Evolutionary conservation across 805 yeast species (phyloP).

Genomic region (Geotrichum ghanense): DNA sequence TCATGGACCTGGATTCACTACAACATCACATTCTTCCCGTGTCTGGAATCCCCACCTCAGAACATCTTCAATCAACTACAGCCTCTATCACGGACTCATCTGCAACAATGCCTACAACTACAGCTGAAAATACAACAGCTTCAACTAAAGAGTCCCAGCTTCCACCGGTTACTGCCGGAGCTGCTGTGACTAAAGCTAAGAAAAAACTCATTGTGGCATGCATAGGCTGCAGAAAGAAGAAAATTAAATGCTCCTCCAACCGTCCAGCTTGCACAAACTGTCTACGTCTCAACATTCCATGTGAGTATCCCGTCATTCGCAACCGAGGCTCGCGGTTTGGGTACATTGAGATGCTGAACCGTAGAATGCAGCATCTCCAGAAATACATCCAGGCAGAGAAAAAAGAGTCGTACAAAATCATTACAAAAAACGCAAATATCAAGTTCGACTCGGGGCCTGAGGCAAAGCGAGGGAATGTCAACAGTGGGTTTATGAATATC

Average conservation of each 20-base stretch:
- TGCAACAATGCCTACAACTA: too few species aligned
- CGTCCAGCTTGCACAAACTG: slow-evolving; percentile 28
- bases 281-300: slow-evolving; percentile 23
- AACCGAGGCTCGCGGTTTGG: slow-evolving; percentile 28
- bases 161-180: too few species aligned
- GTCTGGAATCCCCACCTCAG: too few species aligned
- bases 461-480: not conserved
- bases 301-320: slow-evolving; percentile 26
- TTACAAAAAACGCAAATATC: not conserved
- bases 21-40: too few species aligned
- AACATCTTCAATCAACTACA: too few species aligned
- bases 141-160: too few species aligned
- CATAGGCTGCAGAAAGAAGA: slow-evolving; percentile 25
- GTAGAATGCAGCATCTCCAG: slow-evolving; percentile 14
- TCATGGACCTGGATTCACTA: too few species aligned
- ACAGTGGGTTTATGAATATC: not conserved
- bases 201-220: slow-evolving; percentile 27
- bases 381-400: slow-evolving; percentile 9
- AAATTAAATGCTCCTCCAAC: slow-evolving; percentile 27
- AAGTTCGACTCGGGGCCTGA: not conserved
- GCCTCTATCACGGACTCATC: too few species aligned
- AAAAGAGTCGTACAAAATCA: not conserved
- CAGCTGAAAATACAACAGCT: too few species aligned
- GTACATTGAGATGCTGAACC: slow-evolving; percentile 22
- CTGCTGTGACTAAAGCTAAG: slow-evolving; percentile 3